A percentile compares a stretch with the other conserved stretches of the same genome.
phyloP scores from a whole-genome alignment of 106 monocot species.

The Apostasia ramifera region DNA sequence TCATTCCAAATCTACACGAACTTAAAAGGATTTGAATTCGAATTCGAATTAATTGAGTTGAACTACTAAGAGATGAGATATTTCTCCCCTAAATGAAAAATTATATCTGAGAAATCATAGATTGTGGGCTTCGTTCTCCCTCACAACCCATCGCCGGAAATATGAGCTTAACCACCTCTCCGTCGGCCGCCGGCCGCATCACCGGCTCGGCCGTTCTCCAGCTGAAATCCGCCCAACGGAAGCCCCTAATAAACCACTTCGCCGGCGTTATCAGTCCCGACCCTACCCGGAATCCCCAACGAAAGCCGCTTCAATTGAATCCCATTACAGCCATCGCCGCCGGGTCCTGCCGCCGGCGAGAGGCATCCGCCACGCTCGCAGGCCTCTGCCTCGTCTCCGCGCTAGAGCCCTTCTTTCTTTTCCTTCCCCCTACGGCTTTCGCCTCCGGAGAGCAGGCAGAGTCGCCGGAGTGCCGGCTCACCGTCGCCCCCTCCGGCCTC shows the following conservation, averaged over 20 bases:
- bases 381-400: constrained; percentile 14
- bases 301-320: constrained; percentile 1
- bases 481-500: constrained; percentile 64
- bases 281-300: neutral
- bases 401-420: neutral
- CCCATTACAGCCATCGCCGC: neutral
- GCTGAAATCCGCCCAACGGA: neutral
- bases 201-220: neutral
- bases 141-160: neutral
- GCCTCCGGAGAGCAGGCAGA: neutral
- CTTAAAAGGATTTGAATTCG: too few relatives aligned
- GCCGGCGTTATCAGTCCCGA: neutral
- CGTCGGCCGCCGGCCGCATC: neutral
- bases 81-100: too few relatives aligned
- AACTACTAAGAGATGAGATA: too few relatives aligned
- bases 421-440: constrained; percentile 11
- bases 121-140: neutral
- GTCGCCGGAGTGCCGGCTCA: constrained; percentile 28
- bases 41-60: too few relatives aligned
- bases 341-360: constrained; percentile 24
- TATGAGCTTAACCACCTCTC: neutral
- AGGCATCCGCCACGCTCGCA: constrained; percentile 22
- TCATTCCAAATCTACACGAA: too few relatives aligned
- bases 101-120: too few relatives aligned
- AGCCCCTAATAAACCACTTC: neutral